phyloP scores from a whole-genome alignment of 768 basidiomycete genomes.

The Leccinum imitatum region DNA sequence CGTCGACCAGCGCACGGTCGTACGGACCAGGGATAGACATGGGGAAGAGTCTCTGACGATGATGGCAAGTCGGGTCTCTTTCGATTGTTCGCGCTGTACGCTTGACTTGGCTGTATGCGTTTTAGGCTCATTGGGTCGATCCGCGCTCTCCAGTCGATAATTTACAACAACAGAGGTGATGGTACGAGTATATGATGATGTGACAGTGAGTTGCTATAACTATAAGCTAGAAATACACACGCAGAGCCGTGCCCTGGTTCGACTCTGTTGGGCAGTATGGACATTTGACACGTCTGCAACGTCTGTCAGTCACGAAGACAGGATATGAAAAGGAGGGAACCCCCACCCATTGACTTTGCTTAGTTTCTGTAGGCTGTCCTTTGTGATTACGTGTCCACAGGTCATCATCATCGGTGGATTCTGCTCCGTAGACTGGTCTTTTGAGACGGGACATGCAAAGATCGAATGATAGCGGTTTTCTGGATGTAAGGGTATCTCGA shows the following conservation, averaged over 20 bases:
- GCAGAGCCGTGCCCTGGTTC: conserved; percentile 49
- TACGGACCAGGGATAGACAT: conserved; percentile 46
- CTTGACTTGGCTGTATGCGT: background rate
- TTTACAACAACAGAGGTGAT: background rate
- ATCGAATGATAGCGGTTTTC: conserved; percentile 95
- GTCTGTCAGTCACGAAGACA: background rate
- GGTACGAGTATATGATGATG: conserved; percentile 3
- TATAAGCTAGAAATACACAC: conserved; percentile 58
- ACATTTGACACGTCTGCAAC: conserved; percentile 83
- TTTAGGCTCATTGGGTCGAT: conserved; percentile 31
- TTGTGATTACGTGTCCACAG: conserved; percentile 94
- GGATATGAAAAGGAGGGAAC: conserved; percentile 37
- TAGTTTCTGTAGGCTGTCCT: conserved; percentile 87
- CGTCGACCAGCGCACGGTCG: conserved; percentile 46
- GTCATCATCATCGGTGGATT: conserved; percentile 99
- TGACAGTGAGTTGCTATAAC: background rate
- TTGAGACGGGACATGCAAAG: conserved; percentile 96
- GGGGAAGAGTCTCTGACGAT: conserved; percentile 55
- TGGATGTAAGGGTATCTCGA: conserved; percentile 86
- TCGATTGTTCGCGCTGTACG: background rate
- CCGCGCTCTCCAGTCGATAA: conserved; percentile 1
- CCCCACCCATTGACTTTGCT: conserved; percentile 76
- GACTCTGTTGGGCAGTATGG: conserved; percentile 94
- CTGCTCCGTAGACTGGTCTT: conserved; percentile 88
- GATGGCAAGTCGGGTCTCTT: conserved; percentile 40